Evolutionary conservation across 2,329 filamentous ascomycete species (phyloP).

Genomic region (Stagonosporopsis chrysanthemi): DNA sequence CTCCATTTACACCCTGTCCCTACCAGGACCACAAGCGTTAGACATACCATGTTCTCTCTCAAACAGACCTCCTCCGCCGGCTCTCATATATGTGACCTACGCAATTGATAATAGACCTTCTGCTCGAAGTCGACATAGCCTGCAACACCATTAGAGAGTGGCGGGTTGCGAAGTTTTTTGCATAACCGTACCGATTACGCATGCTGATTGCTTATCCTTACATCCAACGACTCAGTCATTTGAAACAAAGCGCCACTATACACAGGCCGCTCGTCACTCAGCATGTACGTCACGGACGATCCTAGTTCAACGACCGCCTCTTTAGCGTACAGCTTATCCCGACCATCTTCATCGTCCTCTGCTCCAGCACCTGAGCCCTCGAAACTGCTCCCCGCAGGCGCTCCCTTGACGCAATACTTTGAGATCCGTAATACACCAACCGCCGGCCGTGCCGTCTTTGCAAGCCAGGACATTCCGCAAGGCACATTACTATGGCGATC

Average conservation of each 20-base stretch:
- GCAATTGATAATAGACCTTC: conserved; percentile 33
- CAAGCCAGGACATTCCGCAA: conserved; percentile 43
- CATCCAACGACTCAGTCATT: not conserved
- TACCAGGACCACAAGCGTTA: not conserved
- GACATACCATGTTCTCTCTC: conserved; percentile 33
- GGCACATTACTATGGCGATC: conserved; percentile 50
- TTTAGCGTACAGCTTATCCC: conserved; percentile 25
- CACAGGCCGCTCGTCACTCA: not conserved
- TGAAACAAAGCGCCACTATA: not conserved
- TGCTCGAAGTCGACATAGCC: not conserved
- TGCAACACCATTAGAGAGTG: not conserved
- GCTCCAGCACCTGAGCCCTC: conserved; percentile 10
- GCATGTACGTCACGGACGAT: conserved; percentile 5
- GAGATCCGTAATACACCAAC: conserved; percentile 51
- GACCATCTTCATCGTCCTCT: conserved; percentile 25
- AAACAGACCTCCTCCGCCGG: conserved; percentile 34
- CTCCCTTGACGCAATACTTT: conserved; percentile 43
- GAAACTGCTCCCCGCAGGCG: conserved; percentile 30
- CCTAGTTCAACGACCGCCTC: conserved; percentile 21
- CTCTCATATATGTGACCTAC: conserved; percentile 44
- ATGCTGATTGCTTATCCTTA: not conserved
- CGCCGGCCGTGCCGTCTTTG: conserved; percentile 57
- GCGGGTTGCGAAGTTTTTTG: not conserved
- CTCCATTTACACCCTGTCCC: not conserved
- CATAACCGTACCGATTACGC: not conserved